Evolutionary conservation across 208 protist genomes (phyloP), one percentile per base, ranked within the genome.

Genomic region (Trypanosoma scelopori): DNA sequence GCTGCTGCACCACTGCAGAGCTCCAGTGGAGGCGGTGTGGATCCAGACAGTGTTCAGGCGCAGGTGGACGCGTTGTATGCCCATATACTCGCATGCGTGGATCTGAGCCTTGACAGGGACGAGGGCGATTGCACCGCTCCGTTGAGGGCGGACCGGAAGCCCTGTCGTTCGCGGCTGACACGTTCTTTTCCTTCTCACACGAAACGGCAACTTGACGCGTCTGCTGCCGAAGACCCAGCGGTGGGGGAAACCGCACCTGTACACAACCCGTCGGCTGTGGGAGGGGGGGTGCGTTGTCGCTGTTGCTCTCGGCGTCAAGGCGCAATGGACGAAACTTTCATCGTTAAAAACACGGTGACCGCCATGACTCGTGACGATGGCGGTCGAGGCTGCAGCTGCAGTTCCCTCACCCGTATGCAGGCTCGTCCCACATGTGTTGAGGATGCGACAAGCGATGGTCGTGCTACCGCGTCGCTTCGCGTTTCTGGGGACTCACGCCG

Each of bases 1-100:
- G 18, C n/a, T 47, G 12, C 43, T 47, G n/a, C 43, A 13, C 6
- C 43, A 47, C 43, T 22, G 18, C 43, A 4, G 2, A 23, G 9
- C 9, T 37, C 32, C 9, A 37, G 32, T 9, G 32, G 5, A 11
- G 32, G 12, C 43, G 52, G 42, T 30, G 22, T 73, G 15, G 51
- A 67, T 35, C 48, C 43, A 12, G 43, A 42, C 7, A 52, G 62
- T 56, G 15, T 73, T 32, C 57, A 73, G 47, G 30, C 52, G 23
- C 68, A 73, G 35, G 68, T 62, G 42, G 68, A 73, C 16, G 27
- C n/a, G 1, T 39, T 73, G 32, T 73, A 73, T 32, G 39, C 41
- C 25, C 56, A 64, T 23, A 73, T 73, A n/a, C 58, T 73, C 42
- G 41, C 68, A 0, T 55, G 22, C 55, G 68, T 73, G 2, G 59